These are phyloP conservation scores for Talaromyces sp. DNA, from an alignment of 2,329 filamentous ascomycete species.

Conservation along the genomic window DNA sequence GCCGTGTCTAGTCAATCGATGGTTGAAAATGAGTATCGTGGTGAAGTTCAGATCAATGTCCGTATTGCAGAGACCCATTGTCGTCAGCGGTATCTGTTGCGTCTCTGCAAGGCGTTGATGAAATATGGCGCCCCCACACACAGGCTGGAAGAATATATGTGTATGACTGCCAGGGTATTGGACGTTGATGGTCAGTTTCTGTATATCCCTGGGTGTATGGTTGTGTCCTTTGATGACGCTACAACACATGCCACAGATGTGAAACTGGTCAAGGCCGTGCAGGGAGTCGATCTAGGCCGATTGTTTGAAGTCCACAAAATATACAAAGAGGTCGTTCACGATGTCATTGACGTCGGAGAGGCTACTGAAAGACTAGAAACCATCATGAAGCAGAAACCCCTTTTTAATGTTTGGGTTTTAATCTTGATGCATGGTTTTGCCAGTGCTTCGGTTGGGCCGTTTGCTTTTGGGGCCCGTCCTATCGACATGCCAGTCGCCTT, in stretches of 20 bases:
- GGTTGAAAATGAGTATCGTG: conserved; percentile 25
- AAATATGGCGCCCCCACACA: conserved; percentile 89
- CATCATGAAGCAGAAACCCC: conserved; percentile 55
- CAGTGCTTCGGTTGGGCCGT: conserved; percentile 70
- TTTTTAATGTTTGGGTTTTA: conserved; percentile 50
- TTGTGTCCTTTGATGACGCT: conserved; percentile 72
- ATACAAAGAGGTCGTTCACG: conserved; percentile 47
- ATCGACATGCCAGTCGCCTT: conserved; percentile 79
- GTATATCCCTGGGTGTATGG: conserved; percentile 91
- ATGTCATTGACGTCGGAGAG: conserved; percentile 44
- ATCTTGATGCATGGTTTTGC: conserved; percentile 71
- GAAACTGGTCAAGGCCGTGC: conserved; percentile 39
- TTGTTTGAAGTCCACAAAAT: conserved; percentile 43
- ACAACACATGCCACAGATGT: conserved; percentile 45
- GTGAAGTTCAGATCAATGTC: conserved; percentile 56
- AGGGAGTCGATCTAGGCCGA: conserved; percentile 42
- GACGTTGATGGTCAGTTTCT: conserved; percentile 88
- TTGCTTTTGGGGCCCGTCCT: conserved; percentile 71
- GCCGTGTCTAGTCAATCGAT: conserved; percentile 19
- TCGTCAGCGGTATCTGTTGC: conserved; percentile 77
- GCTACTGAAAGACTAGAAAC: conserved; percentile 41
- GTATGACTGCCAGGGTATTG: conserved; percentile 79
- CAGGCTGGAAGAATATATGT: conserved; percentile 85
- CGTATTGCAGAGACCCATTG: conserved; percentile 66
- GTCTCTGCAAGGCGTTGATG: conserved; percentile 84